Evolutionary conservation across 441 rosid genomes (phyloP), one percentile per base, ranked within the genome.

Genomic region (Populus hybrid): DNA sequence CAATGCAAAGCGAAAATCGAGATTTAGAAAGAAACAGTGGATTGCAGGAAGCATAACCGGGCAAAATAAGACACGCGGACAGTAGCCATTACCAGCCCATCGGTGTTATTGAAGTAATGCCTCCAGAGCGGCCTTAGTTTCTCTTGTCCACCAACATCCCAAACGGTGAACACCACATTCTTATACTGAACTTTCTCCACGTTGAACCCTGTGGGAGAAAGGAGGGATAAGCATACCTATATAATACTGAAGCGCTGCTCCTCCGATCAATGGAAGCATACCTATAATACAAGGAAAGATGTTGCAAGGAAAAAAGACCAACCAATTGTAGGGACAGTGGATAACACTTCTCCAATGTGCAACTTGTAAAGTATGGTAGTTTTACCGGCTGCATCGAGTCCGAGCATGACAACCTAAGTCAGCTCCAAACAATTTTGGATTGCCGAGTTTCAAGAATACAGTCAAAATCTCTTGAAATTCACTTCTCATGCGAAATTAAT

Each of bases 81-180:
- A 72, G 36, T 23, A 59, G 9, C 61, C 36, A 74, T 79, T 86
- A 93, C 99, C 91, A 97, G 89, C 74, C 99, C 99, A 88, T 97
- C 99, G 6, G 99, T 97, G 79, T 97, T 94, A 78, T 91, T 93
- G 79, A 94, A 93, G 89, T 97, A 97, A 82, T 97, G 99, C 95
- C 98, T 92, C 99, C 99, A 97, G 11, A 97, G 90, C 45, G 99
- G 98, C 86, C 99, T 89, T 67, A 94, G 84, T 90, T 96, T 97
- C 90, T 94, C 98, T 86, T 94, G 98, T 45, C 99, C 98, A 67
- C 99, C 98, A 68, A 93, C 97, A 78, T 95, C 99, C 99, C 99
- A 97, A 74, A 97, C 99, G 7, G 98, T 97, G 89, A 97, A 96
- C 73, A 91, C 78, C 79, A 97, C 99, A 89, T 97, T 94, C 93